Evolutionary conservation across 2,329 filamentous ascomycete species (phyloP), one percentile per base, ranked within the genome.

Genomic region (Aaosphaeria arxii): DNA sequence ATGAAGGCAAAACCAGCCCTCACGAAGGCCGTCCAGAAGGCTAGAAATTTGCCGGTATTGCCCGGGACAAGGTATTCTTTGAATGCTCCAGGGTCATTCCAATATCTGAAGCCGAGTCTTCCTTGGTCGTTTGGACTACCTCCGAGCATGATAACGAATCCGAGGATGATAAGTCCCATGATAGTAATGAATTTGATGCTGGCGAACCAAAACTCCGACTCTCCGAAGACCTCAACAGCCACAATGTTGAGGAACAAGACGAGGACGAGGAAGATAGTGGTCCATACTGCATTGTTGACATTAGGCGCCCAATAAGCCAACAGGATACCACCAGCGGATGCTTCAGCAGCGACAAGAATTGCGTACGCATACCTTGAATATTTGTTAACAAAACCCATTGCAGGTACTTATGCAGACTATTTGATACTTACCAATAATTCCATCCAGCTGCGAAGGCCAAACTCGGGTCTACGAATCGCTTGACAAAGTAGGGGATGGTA

Each of bases 31-130:
- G 56, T 71, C 65, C 65, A 85, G 62, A 80, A 83, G 1, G 79
- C 81, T 2, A 88, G 73, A 57, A 89, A 89, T 3, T 74, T 71
- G 5, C 85, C 86, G 70, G 76, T 80, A 2, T 64, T 61, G 0
- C 82, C 83, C 0, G 71, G 70, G 56, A 86, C 86, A 30, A 67
- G 54, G n/a, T 68, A 68, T 3, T 59, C 57, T 4, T 56, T 68
- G 43, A 69, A 66, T 0, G 85, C 82, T 0, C 84, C 86, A 0
- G 87, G 86, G 13, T 83, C 64, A 40, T 74, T 79, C 87, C 87
- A 90, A 66, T 87, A 88, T 31, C 75, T 68, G 62, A 89, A 89
- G 1, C 86, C 86, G 1, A 69, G 53, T 17, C 44, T 44, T 5
- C 63, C 33, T 48, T 69, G 64, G 28, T 62, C 58, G 30, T 69